phyloP scores from a whole-genome alignment of 164 flowering plant genomes.

The Malania oleifera region DNA sequence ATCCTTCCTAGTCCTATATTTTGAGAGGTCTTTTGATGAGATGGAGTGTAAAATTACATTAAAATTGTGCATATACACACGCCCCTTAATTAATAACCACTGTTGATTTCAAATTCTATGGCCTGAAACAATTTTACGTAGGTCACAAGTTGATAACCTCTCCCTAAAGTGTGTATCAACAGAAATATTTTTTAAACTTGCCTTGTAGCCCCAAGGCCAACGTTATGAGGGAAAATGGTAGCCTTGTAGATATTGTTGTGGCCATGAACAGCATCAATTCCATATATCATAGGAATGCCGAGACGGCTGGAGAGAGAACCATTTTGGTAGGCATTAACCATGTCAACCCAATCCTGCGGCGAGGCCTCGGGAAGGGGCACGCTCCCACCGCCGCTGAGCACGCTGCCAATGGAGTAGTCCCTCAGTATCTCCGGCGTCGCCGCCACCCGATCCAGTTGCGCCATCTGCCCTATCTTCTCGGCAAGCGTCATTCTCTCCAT shows the following conservation, averaged over 20 bases:
- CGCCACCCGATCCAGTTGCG: background rate
- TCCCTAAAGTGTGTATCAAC: too few relatives aligned
- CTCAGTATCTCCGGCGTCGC: conserved; percentile 6
- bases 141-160: too few relatives aligned
- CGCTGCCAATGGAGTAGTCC: conserved; percentile 9
- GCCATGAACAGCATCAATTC: conserved; percentile 18
- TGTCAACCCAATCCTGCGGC: conserved; percentile 7
- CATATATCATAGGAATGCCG: conserved; percentile 14
- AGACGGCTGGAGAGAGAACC: conserved; percentile 12
- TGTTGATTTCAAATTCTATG: too few relatives aligned
- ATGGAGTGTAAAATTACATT: too few relatives aligned
- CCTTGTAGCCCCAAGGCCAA: conserved; percentile 22
- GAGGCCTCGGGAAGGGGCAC: conserved; percentile 10
- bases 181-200: too few relatives aligned
- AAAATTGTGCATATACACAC: too few relatives aligned
- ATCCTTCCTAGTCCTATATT: too few relatives aligned
- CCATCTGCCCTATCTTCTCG: conserved; percentile 9
- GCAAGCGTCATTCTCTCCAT: conserved; percentile 6
- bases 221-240: conserved; percentile 19
- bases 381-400: conserved; percentile 19
- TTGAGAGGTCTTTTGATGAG: too few relatives aligned
- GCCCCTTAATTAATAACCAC: too few relatives aligned
- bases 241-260: conserved; percentile 12
- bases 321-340: conserved; percentile 15
- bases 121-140: too few relatives aligned